Evolutionary conservation across 108 stramenopile species (phyloP).

Genomic region (Nannochloropsis salina): DNA sequence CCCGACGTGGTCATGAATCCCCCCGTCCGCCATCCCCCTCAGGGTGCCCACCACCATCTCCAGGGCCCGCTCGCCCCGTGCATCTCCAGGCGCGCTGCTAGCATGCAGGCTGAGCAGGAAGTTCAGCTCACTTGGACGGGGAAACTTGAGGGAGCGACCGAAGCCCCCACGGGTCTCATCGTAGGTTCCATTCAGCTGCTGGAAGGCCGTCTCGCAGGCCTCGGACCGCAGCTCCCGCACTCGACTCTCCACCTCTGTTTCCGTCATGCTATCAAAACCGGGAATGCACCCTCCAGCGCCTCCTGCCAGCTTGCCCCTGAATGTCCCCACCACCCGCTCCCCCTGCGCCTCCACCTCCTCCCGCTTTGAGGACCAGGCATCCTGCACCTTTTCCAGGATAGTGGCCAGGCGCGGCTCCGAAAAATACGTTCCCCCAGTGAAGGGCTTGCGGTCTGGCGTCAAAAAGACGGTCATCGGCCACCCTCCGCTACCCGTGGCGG

Average conservation of each 20-base stretch:
- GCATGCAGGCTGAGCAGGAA: constrained; percentile 25
- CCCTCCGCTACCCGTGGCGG: constrained; percentile 35
- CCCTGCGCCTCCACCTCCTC: background rate
- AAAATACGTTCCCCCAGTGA: constrained; percentile 38
- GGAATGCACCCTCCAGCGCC: background rate
- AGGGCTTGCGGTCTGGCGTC: constrained; percentile 39
- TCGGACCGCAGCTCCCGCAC: background rate
- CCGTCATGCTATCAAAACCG: background rate
- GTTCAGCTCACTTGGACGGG: constrained; percentile 29
- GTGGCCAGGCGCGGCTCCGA: constrained; percentile 29
- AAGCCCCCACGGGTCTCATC: background rate
- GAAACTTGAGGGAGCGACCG: background rate
- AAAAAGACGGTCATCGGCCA: constrained; percentile 46
- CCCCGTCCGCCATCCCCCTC: constrained; percentile 40
- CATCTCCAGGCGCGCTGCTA: constrained; percentile 21
- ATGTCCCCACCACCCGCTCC: background rate
- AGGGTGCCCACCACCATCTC: constrained; percentile 32
- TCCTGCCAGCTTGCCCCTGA: background rate
- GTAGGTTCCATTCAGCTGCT: background rate
- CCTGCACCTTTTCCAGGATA: constrained; percentile 34
- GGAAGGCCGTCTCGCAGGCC: background rate
- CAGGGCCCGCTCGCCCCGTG: constrained; percentile 31
- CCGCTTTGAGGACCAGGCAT: constrained; percentile 3
- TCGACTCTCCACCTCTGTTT: background rate
- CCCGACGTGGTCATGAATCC: constrained; percentile 33